Evolutionary conservation across 2,329 filamentous ascomycete species (phyloP), one percentile per base, ranked within the genome.

Genomic region (Colletotrichum shisoi): DNA sequence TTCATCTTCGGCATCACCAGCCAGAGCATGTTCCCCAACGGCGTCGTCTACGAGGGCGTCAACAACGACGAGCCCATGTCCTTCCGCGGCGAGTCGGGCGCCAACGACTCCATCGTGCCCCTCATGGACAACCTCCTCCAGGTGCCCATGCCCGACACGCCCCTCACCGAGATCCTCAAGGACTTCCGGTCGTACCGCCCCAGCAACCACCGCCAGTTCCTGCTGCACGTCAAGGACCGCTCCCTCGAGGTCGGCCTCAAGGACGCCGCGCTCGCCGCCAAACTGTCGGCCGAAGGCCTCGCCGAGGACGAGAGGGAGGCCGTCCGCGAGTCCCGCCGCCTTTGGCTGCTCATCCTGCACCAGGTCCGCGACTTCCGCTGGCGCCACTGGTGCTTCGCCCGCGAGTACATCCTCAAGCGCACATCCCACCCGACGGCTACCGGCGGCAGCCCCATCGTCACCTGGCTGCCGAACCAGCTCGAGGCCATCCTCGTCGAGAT

Each of bases 1-100:
- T 97, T 97, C 82, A 97, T 97, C 81, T 97, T 97, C 75, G 94
- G 94, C 72, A 97, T 97, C 79, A 96, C 93, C 1, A 91, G 87
- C 54, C 94, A 97, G 79, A 90, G 88, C 73, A 97, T 97, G 93
- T 97, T 97, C 79, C 94, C 94, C 9, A 83, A 94, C 70, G 94
- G 94, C 9, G 94, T 97, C 8, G 80, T 96, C 53, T 97, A 97
- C 77, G 91, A 96, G 76, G 93, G 93, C 9, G 86, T 94, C 68
- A 89, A 89, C 71, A 87, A 90, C 67, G 78, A 79, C 68, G 76
- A 91, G 75, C 90, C 91, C 4, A 81, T 93, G 76, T 89, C 86
- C 63, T 97, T 97, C 85, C 89, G 94, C 39, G 94, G 94, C 71
- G 94, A 97, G 81, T 93, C 89, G 57, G 94, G 94, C 49, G 94